Evolutionary conservation across 441 rosid species (phyloP).

Genomic region (Viola pubescens): DNA sequence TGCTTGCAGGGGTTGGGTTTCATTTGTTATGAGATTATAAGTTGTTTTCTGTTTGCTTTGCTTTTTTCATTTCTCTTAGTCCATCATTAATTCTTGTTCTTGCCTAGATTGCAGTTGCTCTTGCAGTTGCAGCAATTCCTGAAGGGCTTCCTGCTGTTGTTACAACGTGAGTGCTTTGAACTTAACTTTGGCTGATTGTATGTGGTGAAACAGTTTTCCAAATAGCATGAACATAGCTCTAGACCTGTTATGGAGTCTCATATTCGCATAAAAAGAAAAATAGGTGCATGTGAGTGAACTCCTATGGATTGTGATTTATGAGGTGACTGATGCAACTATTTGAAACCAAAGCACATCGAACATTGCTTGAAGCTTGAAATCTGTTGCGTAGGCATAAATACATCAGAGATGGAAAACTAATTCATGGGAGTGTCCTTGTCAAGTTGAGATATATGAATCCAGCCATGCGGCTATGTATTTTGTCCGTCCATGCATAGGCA

Average conservation of each 20-base stretch:
- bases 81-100: constrained; percentile 24
- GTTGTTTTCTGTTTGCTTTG: background rate
- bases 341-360: background rate
- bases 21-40: constrained; percentile 1
- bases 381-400: background rate
- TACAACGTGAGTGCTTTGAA: constrained; percentile 69
- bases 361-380: background rate
- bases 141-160: constrained; percentile 99
- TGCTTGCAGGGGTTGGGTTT: constrained; percentile 8
- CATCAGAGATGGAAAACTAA: background rate
- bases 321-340: constrained; percentile 5
- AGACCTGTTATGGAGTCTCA: background rate
- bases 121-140: constrained; percentile 99
- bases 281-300: too few relatives aligned
- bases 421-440: background rate
- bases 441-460: background rate
- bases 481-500: too few relatives aligned
- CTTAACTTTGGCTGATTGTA: constrained; percentile 3
- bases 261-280: too few relatives aligned
- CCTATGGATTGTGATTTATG: background rate
- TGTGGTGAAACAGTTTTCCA: background rate
- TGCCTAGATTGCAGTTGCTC: constrained; percentile 96
- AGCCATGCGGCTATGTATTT: too few relatives aligned
- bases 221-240: background rate
- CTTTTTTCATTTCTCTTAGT: constrained; percentile 2